Percentiles rank a stretch among this genome's conserved stretches.
Evolutionary conservation across 768 basidiomycete species (phyloP).

Genomic region (Hygrocybe coccinea): DNA sequence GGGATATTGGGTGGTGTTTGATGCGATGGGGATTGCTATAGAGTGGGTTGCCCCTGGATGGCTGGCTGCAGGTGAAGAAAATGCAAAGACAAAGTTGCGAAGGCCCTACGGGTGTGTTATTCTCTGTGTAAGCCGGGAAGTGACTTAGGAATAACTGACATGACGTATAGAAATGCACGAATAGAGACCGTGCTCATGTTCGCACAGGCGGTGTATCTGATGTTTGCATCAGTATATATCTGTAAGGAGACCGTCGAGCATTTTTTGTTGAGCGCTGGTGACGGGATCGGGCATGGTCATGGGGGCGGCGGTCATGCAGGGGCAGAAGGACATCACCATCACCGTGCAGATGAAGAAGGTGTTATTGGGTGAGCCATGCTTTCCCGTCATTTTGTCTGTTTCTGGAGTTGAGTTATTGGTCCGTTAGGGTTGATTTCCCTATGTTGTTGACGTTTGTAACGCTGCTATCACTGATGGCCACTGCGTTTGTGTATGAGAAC

Average conservation of each 20-base stretch:
- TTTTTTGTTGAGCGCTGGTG: conserved; percentile 64
- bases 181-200: conserved; percentile 72
- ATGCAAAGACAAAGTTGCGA: conserved; percentile 46
- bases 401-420: conserved; percentile 48
- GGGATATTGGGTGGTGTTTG: conserved; percentile 96
- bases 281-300: conserved; percentile 38
- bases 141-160: conserved; percentile 5
- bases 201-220: conserved; percentile 86
- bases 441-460: conserved; percentile 50
- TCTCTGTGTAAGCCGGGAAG: background rate
- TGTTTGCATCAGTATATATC: conserved; percentile 92
- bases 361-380: conserved; percentile 33
- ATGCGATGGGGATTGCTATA: conserved; percentile 74
- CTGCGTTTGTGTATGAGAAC: conserved; percentile 56
- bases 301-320: conserved; percentile 12
- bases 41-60: conserved; percentile 43
- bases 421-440: conserved; percentile 68
- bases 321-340: conserved; percentile 52
- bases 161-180: conserved; percentile 50
- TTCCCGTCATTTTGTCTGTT: background rate
- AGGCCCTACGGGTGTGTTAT: conserved; percentile 47
- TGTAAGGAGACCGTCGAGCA: conserved; percentile 97
- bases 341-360: conserved; percentile 60
- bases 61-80: conserved; percentile 26
- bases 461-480: conserved; percentile 52